Base-by-base conservation (phyloP, 148 eudicot genomes). In the Arctostaphylos glauca region DNA sequence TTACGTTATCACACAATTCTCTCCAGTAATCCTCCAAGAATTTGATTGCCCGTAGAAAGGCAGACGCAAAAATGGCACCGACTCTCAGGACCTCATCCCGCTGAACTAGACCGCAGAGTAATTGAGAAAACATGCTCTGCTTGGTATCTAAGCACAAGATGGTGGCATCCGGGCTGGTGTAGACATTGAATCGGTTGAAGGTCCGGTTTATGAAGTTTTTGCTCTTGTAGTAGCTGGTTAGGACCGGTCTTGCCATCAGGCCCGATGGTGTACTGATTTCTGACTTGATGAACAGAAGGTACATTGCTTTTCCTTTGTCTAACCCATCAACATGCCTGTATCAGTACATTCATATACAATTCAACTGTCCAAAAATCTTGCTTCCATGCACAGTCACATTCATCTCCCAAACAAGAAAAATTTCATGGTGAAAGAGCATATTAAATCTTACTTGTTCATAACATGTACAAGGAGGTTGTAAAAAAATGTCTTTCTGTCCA, bases 271-370 rank as follows among this genome's bases (percentile, higher is more conserved):
- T 85, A 0, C 38, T 70, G 72, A 62, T 62, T 79, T 85, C 87
- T 5, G 87, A 66, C 54, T 85, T 85, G 53, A 85, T 71, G 81
- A 85, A 85, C 14, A 81, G 74, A 53, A 85, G 79, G 82, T 81
- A 85, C 84, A 85, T 78, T 85, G 74, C 87, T 72, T 85, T 85
- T 77, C 87, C 87, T 77, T 85, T 64, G 75, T 85, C 84, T 74
- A 85, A 78, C 0, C 79, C 87, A 14, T 72, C 56, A 50, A 84
- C 81, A 54, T 79, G 80, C 66, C 83, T 79, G 53, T 74, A n/a
- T 46, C n/a, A n/a, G n/a, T n/a, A n/a, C n/a, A n/a, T n/a, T n/a
- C n/a, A n/a, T n/a, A n/a, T n/a, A n/a, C n/a, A n/a, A n/a, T n/a
- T n/a, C n/a, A n/a, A n/a, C n/a, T n/a, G n/a, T n/a, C n/a, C n/a